phyloP scores from a whole-genome alignment of 2,329 filamentous ascomycete species.

The Teratosphaeriaceae sp. region DNA sequence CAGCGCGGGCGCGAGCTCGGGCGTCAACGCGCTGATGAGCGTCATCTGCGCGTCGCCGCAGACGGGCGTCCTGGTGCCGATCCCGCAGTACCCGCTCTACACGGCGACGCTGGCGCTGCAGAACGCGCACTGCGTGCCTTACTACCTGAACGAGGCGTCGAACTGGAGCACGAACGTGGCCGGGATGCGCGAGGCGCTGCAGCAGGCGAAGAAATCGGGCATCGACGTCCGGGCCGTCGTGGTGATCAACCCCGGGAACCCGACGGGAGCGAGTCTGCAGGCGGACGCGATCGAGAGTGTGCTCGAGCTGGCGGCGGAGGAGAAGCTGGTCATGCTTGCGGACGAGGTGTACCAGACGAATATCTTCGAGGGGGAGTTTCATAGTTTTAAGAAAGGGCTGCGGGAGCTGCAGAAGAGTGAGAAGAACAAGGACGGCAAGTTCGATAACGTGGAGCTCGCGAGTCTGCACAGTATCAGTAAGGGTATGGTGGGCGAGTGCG shows the following conservation, averaged over 20 bases:
- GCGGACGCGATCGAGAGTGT: slow-evolving; percentile 74
- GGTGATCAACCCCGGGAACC: slow-evolving; percentile 98
- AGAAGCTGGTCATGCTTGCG: slow-evolving; percentile 83
- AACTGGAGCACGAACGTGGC: slow-evolving; percentile 82
- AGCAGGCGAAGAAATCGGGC: slow-evolving; percentile 67
- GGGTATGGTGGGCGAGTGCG: slow-evolving; percentile 98
- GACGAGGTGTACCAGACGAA: slow-evolving; percentile 99
- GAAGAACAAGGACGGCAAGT: slow-evolving; percentile 62
- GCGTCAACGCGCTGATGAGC: slow-evolving; percentile 88
- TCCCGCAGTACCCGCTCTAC: slow-evolving; percentile 97
- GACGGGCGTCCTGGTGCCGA: slow-evolving; percentile 84
- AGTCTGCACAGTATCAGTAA: slow-evolving; percentile 93
- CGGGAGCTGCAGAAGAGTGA: slow-evolving; percentile 65
- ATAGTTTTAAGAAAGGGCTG: slow-evolving; percentile 88
- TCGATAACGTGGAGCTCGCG: slow-evolving; percentile 79
- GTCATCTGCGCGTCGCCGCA: slow-evolving; percentile 73
- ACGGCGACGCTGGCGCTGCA: slow-evolving; percentile 85
- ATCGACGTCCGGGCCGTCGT: slow-evolving; percentile 88
- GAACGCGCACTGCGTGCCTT: slow-evolving; percentile 81
- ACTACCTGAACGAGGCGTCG: slow-evolving; percentile 81
- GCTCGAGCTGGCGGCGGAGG: slow-evolving; percentile 77
- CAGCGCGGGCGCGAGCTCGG: slow-evolving; percentile 83
- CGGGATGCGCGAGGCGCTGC: slow-evolving; percentile 67
- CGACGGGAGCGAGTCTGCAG: slow-evolving; percentile 80
- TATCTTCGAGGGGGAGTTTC: slow-evolving; percentile 89